Conservation (phyloP, 1,284 basidiomycete genomes). For the Cystobasidium pallidum region DNA sequence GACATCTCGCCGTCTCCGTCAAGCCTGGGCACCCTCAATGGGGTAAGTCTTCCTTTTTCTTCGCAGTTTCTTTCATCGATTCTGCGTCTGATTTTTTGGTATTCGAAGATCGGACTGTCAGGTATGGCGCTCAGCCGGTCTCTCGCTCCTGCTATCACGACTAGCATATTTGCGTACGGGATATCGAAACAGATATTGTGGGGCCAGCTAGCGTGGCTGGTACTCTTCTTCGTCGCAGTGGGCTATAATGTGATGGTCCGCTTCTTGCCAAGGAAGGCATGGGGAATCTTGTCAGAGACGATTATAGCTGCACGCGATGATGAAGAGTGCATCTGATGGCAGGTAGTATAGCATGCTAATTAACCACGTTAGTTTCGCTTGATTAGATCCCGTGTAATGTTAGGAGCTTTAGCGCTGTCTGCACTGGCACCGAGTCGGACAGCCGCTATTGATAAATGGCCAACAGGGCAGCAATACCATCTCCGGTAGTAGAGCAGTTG, state of each 20-base stretch:
- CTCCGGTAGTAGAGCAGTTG: too few species aligned
- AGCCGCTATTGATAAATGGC: too few species aligned
- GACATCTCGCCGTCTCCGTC: conserved; percentile 50
- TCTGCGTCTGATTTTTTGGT: not conserved
- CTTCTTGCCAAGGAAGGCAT: conserved; percentile 28
- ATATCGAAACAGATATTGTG: conserved; percentile 20
- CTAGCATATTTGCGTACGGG: conserved; percentile 40
- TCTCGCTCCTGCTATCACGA: conserved; percentile 50
- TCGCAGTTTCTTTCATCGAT: not conserved
- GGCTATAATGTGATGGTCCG: conserved; percentile 18
- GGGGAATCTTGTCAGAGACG: conserved; percentile 6
- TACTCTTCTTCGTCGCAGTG: conserved; percentile 21
- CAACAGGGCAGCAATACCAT: too few species aligned
- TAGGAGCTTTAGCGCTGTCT: too few species aligned
- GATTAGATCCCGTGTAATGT: too few species aligned
- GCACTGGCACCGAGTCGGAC: too few species aligned
- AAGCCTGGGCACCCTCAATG: conserved; percentile 51
- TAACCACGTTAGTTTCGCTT: too few species aligned
- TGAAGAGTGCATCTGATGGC: not conserved
- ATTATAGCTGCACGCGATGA: not conserved
- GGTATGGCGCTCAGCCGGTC: conserved; percentile 49
- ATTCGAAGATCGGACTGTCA: conserved; percentile 46
- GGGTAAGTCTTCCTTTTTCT: conserved; percentile 36
- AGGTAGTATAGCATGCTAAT: too few species aligned
- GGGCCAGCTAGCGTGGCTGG: conserved; percentile 36